Percentiles rank a stretch among this genome's conserved stretches.
phyloP scores from a whole-genome alignment of 306 rosid genomes.

The Cucurbita moschata region DNA sequence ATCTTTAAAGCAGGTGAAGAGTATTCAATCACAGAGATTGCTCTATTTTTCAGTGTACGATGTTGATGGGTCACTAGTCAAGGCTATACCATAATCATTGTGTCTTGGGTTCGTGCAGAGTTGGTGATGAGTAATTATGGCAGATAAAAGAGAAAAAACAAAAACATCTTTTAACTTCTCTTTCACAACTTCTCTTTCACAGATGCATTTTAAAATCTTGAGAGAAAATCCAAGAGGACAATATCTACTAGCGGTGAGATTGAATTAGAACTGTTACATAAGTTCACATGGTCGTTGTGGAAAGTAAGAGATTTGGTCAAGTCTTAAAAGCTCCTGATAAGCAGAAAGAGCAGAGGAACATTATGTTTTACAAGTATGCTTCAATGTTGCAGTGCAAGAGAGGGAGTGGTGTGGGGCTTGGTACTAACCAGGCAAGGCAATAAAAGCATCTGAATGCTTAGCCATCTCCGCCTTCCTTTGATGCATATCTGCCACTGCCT shows the following conservation, averaged over 20 bases:
- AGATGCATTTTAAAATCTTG: too few relatives aligned
- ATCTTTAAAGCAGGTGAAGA: neutral
- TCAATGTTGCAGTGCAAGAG: neutral
- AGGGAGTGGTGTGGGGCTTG: neutral
- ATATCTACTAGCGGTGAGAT: too few relatives aligned
- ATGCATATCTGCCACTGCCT: slow-evolving; percentile 97
- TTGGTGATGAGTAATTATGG: slow-evolving; percentile 6
- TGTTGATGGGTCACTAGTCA: slow-evolving; percentile 19
- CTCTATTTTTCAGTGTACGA: slow-evolving; percentile 34
- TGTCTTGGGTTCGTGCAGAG: slow-evolving; percentile 19
- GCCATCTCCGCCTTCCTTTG: slow-evolving; percentile 99
- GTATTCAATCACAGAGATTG: neutral
- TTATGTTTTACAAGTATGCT: neutral
- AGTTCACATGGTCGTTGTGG: neutral
- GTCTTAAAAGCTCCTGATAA: neutral
- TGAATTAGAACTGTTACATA: too few relatives aligned
- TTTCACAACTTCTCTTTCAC: too few relatives aligned
- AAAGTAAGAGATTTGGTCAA: neutral
- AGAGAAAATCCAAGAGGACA: too few relatives aligned
- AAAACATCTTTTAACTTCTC: too few relatives aligned
- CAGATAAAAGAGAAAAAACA: neutral
- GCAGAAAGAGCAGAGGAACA: neutral
- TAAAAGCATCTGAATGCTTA: slow-evolving; percentile 85
- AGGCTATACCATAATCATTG: slow-evolving; percentile 26
- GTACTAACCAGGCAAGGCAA: slow-evolving; percentile 89